Evolutionary conservation across 306 rosid species (phyloP).

Genomic region (Fragaria ananassa): DNA sequence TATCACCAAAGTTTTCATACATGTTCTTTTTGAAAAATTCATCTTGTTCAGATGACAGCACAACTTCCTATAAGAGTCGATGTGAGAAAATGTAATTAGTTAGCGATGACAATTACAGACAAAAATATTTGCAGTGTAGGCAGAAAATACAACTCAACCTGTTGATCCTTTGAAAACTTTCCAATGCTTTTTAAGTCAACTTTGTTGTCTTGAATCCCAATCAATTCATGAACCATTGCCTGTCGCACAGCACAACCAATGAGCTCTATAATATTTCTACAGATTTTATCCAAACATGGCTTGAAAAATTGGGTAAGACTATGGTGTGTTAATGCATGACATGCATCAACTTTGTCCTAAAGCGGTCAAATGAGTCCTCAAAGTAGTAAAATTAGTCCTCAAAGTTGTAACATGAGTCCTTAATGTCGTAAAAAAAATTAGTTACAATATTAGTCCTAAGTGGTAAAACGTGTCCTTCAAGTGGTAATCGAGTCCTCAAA

Average conservation of each 20-base stretch:
- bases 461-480: too few relatives aligned
- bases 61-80: slow-evolving; percentile 66
- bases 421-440: too few relatives aligned
- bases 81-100: slow-evolving; percentile 18
- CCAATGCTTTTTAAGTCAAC: slow-evolving; percentile 77
- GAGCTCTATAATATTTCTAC: slow-evolving; percentile 12
- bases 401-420: too few relatives aligned
- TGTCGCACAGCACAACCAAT: slow-evolving; percentile 30
- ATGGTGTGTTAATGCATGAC: too few relatives aligned
- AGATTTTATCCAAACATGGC: not conserved
- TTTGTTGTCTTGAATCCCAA: slow-evolving; percentile 93
- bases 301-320: not conserved
- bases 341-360: too few relatives aligned
- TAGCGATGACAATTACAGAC: slow-evolving; percentile 22
- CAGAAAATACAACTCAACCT: slow-evolving; percentile 53
- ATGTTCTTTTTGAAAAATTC: slow-evolving; percentile 81
- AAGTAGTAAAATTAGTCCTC: too few relatives aligned
- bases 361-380: too few relatives aligned
- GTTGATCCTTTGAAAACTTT: slow-evolving; percentile 77
- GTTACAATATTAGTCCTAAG: too few relatives aligned
- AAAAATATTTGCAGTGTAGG: not conserved
- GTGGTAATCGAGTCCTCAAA: too few relatives aligned
- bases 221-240: slow-evolving; percentile 98
- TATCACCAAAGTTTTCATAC: slow-evolving; percentile 96
- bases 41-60: slow-evolving; percentile 93